Conservation (phyloP, 495 filamentous ascomycete genomes). For the Entonaema liquescens region DNA sequence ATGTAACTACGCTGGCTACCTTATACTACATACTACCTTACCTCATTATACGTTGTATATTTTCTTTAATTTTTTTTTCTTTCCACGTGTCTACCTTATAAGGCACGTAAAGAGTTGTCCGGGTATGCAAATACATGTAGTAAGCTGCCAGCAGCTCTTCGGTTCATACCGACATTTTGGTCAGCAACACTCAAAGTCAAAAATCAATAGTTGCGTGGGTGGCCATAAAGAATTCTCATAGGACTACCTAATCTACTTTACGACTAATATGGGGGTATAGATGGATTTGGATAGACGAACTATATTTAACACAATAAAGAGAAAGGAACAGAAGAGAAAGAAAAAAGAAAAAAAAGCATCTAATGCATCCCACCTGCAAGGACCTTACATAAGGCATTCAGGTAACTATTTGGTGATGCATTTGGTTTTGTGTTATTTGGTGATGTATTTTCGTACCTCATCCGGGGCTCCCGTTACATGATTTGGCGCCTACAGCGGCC, state of each 20-base stretch:
- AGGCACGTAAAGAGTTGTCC: not conserved
- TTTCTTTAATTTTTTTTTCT: too few species aligned
- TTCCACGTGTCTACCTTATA: too few species aligned
- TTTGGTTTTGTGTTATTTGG: not conserved
- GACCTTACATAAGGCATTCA: constrained; percentile 36
- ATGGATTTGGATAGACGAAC: not conserved
- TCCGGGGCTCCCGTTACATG: constrained; percentile 22
- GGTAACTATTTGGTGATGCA: constrained; percentile 25
- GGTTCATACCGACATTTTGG: constrained; percentile 38
- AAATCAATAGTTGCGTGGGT: constrained; percentile 18
- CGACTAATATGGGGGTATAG: not conserved
- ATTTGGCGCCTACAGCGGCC: constrained; percentile 40
- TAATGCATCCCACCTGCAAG: constrained; percentile 7
- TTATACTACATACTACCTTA: not conserved
- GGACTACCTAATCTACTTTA: not conserved
- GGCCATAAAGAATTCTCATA: constrained; percentile 2
- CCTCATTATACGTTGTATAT: too few species aligned
- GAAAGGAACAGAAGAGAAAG: too few species aligned
- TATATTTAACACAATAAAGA: not conserved
- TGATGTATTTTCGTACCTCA: constrained; percentile 7
- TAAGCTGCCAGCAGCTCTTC: constrained; percentile 1
- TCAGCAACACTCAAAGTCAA: constrained; percentile 26
- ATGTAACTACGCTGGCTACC: not conserved
- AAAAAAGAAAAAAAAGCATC: not conserved
- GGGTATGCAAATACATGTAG: not conserved